Percentiles rank a stretch among this genome's conserved stretches.
Evolutionary conservation across 345 rosid species (phyloP).

Genomic region (Citrus mangshanensis): DNA sequence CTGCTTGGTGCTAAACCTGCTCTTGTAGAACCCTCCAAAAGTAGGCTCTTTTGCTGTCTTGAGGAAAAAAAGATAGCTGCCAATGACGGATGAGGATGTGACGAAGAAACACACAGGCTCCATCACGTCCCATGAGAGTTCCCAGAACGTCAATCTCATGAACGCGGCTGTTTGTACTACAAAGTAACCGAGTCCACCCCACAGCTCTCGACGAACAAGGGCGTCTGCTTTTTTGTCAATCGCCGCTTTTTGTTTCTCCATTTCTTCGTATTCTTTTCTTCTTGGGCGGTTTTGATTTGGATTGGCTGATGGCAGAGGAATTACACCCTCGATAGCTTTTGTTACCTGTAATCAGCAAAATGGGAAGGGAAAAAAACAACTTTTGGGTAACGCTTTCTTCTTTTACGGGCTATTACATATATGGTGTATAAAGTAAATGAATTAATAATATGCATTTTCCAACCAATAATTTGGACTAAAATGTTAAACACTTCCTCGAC

Average conservation of each 20-base stretch:
- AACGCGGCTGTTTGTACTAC: conserved; percentile 75
- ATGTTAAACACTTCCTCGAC: neutral
- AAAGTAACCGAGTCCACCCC: conserved; percentile 68
- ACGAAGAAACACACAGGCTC: conserved; percentile 93
- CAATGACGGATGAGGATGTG: conserved; percentile 71
- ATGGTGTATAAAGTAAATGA: too few relatives aligned
- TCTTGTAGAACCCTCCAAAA: conserved; percentile 77
- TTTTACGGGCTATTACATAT: neutral
- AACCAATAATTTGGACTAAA: neutral
- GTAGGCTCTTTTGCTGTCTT: conserved; percentile 82
- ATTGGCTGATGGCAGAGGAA: conserved; percentile 48
- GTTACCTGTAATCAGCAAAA: conserved; percentile 54
- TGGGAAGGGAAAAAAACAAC: conserved; percentile 12
- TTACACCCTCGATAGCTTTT: conserved; percentile 61
- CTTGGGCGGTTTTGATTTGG: conserved; percentile 51
- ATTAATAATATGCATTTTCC: neutral
- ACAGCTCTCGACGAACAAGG: conserved; percentile 64
- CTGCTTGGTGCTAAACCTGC: conserved; percentile 67
- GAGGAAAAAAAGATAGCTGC: conserved; percentile 78
- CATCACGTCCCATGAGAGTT: conserved; percentile 98
- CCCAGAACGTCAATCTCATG: conserved; percentile 99
- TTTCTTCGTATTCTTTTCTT: conserved; percentile 53
- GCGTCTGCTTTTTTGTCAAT: conserved; percentile 58
- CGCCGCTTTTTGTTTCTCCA: conserved; percentile 48
- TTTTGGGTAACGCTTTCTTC: conserved; percentile 25